Conservation (phyloP, 306 rosid species). For the Lathyrus sativus region DNA sequence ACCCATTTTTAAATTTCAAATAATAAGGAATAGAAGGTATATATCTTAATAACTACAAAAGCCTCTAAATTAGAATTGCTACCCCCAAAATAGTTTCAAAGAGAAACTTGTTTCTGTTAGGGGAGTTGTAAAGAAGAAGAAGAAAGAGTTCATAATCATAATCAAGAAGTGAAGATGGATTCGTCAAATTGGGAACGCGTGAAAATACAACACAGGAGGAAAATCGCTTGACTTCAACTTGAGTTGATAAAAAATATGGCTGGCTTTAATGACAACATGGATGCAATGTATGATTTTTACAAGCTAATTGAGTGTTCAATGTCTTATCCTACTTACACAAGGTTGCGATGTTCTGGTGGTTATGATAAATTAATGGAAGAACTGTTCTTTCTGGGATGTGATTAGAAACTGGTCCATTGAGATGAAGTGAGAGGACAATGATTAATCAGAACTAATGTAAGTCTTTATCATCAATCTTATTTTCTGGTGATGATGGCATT, state of each 20-base stretch:
- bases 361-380: not conserved
- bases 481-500: not conserved
- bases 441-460: not conserved
- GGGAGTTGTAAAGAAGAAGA: not conserved
- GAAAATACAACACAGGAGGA: not conserved
- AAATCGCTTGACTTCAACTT: not conserved
- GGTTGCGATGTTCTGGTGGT: not conserved
- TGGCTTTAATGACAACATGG: not conserved
- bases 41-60: not conserved
- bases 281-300: not conserved
- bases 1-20: too few species aligned
- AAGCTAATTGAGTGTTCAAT: not conserved
- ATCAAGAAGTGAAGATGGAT: not conserved
- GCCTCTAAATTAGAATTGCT: not conserved
- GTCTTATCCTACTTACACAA: not conserved
- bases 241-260: not conserved
- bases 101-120: not conserved
- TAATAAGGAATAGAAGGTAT: too few species aligned
- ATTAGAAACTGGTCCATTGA: too few species aligned
- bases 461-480: not conserved
- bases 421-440: not conserved
- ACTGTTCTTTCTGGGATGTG: not conserved
- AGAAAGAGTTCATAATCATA: not conserved
- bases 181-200: not conserved
- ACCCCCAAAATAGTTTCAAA: not conserved